Evolutionary conservation across 352 stramenopile species (phyloP).

Genomic region (Phytophthora quininea): DNA sequence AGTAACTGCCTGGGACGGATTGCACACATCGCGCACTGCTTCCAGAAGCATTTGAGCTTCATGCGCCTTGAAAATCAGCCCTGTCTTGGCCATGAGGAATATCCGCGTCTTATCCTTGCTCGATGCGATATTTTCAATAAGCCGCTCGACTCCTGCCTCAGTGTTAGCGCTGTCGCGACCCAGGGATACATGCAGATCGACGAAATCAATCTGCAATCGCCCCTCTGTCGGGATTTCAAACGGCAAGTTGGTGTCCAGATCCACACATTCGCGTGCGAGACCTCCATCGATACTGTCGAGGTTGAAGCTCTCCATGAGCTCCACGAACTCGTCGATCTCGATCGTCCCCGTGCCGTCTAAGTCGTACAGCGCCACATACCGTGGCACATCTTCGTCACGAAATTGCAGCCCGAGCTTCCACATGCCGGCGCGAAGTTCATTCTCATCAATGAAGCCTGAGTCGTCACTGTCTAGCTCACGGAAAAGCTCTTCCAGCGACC

Average conservation of each 20-base stretch:
- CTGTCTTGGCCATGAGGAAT: conserved; percentile 79
- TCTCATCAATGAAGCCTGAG: conserved; percentile 72
- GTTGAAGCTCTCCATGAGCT: conserved; percentile 78
- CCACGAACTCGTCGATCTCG: conserved; percentile 79
- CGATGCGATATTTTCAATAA: conserved; percentile 78
- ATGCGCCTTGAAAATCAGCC: conserved; percentile 66
- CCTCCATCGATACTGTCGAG: conserved; percentile 43
- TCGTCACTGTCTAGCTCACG: conserved; percentile 67
- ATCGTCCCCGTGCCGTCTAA: conserved; percentile 74
- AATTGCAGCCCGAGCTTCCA: conserved; percentile 50
- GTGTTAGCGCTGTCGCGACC: conserved; percentile 75
- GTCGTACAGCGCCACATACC: conserved; percentile 75
- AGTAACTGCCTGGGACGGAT: conserved; percentile 67
- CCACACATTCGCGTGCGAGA: conserved; percentile 60
- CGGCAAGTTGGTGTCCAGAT: conserved; percentile 60
- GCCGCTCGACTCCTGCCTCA: conserved; percentile 61
- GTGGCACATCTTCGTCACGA: conserved; percentile 68
- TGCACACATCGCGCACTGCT: conserved; percentile 64
- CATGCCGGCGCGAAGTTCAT: conserved; percentile 61
- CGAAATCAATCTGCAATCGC: conserved; percentile 67
- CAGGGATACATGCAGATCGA: conserved; percentile 76
- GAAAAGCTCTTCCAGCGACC: conserved; percentile 63
- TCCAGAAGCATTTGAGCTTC: conserved; percentile 78
- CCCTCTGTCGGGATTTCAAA: conserved; percentile 74
- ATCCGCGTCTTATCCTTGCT: conserved; percentile 87